Conservation (phyloP, 306 rosid species). For the Parietaria judaica region DNA sequence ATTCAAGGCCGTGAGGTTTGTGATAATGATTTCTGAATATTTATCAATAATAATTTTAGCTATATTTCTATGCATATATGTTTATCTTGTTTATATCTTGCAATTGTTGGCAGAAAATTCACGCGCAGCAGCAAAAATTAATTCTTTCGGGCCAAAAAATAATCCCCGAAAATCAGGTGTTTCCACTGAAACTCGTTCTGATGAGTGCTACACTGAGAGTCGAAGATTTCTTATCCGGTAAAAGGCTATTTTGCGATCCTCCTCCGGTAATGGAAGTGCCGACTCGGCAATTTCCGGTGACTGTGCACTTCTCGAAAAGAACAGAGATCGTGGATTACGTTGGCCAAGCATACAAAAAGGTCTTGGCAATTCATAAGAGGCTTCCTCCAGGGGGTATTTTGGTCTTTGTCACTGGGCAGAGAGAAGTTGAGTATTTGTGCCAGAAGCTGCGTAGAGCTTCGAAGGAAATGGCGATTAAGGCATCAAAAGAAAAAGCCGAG, state of each 20-base stretch:
- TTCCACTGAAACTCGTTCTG: conserved; percentile 81
- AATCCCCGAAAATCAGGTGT: conserved; percentile 43
- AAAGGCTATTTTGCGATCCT: conserved; percentile 46
- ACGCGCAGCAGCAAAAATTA: conserved; percentile 36
- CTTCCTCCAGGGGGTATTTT: conserved; percentile 87
- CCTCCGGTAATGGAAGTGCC: conserved; percentile 82
- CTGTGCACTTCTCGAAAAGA: conserved; percentile 65
- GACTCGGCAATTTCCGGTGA: conserved; percentile 76
- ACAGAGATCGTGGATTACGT: conserved; percentile 64
- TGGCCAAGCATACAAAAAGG: conserved; percentile 78
- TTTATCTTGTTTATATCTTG: conserved; percentile 9
- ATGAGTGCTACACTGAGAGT: conserved; percentile 95
- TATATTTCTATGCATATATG: neutral
- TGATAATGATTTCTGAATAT: neutral
- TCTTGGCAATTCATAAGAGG: conserved; percentile 82
- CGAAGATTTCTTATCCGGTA: conserved; percentile 64
- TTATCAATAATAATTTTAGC: neutral
- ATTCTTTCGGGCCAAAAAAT: conserved; percentile 43
- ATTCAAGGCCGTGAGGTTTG: conserved; percentile 59
- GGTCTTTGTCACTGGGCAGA: conserved; percentile 79
- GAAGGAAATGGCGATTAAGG: conserved; percentile 38
- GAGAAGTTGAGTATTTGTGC: conserved; percentile 81
- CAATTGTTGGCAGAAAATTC: conserved; percentile 35
- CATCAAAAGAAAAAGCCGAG: conserved; percentile 26
- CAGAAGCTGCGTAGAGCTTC: conserved; percentile 65